Base-by-base conservation (phyloP, 495 filamentous ascomycete genomes). In the Oidiodendron maius region DNA sequence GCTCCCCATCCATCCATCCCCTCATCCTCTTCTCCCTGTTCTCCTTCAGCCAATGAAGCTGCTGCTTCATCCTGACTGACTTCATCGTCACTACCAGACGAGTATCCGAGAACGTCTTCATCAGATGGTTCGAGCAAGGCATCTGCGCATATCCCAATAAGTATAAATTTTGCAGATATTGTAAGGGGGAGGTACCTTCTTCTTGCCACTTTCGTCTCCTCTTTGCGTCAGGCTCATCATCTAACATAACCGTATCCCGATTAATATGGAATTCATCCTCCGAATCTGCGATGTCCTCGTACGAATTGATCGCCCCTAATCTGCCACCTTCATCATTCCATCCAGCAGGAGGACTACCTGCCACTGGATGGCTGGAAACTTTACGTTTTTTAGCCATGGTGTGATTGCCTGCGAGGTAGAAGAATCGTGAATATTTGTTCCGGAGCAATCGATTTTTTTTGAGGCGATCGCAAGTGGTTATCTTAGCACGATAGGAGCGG, bases 211-310 rank as follows among this genome's bases (percentile, higher is more conserved):
- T 82, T 59, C 80, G 77, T 52, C 81, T 72, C 55, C 84, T 80
- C 71, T 93, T 96, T 36, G 83, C 78, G 22, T 83, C 80, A 23
- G 84, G 85, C 23, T 72, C 82, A 52, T 91, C 86, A 38, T 93
- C 87, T 21, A 98, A 71, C 57, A 94, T 65, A 44, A 98, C 78
- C 56, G 87, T 82, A 64, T 97, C 91, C 24, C 86, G 78, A 47
- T 86, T 80, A 32, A 87, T 67, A 57, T 86, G 84, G 66, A 95
- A 95, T 51, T 93, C 89, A 67, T 98, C 93, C 58, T 94, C 87
- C 1, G 89, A 91, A 60, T 94, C 83, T 57, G 91, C 89, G 54
- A 96, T 83, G 59, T 91, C 84, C 62, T 86, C 79, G 68, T 84
- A 91, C n/a, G 81, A 77, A 44, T 71, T 72, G 55, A 88, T 74